Evolutionary conservation across 441 rosid species (phyloP).

Genomic region (Erysimum pusillum): DNA sequence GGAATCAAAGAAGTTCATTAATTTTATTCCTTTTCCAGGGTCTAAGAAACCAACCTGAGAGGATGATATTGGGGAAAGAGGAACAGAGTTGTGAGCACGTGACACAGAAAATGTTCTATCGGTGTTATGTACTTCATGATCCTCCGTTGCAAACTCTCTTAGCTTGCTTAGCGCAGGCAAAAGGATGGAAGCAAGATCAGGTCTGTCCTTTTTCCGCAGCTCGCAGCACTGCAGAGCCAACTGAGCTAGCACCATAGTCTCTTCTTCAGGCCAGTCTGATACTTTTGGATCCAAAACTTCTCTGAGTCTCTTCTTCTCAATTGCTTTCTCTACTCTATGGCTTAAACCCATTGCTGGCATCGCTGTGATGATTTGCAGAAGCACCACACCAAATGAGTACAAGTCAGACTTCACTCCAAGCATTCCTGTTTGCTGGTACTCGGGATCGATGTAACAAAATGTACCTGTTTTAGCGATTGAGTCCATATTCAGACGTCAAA

Average conservation of each 20-base stretch:
- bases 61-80: constrained; percentile 19
- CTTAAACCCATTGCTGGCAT: constrained; percentile 76
- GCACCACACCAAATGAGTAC: constrained; percentile 79
- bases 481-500: constrained; percentile 16
- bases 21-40: not conserved
- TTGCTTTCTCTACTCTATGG: constrained; percentile 61
- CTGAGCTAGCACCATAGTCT: constrained; percentile 66
- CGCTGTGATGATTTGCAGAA: constrained; percentile 78
- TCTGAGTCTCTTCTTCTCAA: constrained; percentile 55
- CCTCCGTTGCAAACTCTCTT: constrained; percentile 51
- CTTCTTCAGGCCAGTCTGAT: constrained; percentile 78
- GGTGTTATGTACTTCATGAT: constrained; percentile 26
- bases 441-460: constrained; percentile 87
- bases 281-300: constrained; percentile 69
- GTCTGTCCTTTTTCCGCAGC: constrained; percentile 82
- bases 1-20: constrained; percentile 3
- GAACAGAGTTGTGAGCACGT: constrained; percentile 31
- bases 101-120: constrained; percentile 23
- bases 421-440: constrained; percentile 87
- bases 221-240: constrained; percentile 77
- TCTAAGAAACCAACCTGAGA: constrained; percentile 43
- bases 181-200: constrained; percentile 68
- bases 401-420: constrained; percentile 84
- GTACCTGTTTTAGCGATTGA: constrained; percentile 53
- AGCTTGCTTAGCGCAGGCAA: constrained; percentile 69